These are phyloP conservation scores for Bocquillonia castaneifolia DNA, from an alignment of 441 rosid genomes.

Conservation along the genomic window DNA sequence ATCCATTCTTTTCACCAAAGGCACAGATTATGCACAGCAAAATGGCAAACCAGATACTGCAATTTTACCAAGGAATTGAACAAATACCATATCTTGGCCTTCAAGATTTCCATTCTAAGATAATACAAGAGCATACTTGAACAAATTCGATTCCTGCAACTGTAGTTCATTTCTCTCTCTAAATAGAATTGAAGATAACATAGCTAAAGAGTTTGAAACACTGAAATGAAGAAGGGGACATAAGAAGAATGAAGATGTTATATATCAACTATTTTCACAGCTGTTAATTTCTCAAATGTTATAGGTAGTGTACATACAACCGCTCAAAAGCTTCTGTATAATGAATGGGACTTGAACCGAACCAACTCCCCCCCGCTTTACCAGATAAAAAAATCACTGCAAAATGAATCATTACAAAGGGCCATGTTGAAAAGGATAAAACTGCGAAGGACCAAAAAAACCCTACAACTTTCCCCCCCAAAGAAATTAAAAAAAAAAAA, in stretches of 20 bases:
- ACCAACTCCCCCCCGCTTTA: conserved; percentile 22
- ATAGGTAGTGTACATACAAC: conserved; percentile 41
- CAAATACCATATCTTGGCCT: no score
- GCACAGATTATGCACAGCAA: no score
- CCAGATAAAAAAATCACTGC: conserved; percentile 11
- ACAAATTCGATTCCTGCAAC: no score
- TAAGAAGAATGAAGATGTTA: not conserved
- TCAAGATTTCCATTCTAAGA: no score
- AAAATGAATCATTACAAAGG: conserved; percentile 21
- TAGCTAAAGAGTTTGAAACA: no score
- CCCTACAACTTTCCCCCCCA: conserved; percentile 7
- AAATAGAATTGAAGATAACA: no score
- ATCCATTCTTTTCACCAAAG: no score
- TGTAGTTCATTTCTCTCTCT: no score
- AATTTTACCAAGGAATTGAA: no score
- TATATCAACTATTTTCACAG: conserved; percentile 32
- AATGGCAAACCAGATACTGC: no score
- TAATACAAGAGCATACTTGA: no score
- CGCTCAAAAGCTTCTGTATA: conserved; percentile 28
- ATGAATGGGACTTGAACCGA: conserved; percentile 24
- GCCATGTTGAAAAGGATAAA: conserved; percentile 1
- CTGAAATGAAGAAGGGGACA: not conserved
- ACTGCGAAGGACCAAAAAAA: conserved; percentile 21
- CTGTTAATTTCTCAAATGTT: conserved; percentile 31
- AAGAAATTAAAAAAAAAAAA: not conserved